phyloP scores from a whole-genome alignment of 139 green algal species.

The Gonium pectorale region DNA sequence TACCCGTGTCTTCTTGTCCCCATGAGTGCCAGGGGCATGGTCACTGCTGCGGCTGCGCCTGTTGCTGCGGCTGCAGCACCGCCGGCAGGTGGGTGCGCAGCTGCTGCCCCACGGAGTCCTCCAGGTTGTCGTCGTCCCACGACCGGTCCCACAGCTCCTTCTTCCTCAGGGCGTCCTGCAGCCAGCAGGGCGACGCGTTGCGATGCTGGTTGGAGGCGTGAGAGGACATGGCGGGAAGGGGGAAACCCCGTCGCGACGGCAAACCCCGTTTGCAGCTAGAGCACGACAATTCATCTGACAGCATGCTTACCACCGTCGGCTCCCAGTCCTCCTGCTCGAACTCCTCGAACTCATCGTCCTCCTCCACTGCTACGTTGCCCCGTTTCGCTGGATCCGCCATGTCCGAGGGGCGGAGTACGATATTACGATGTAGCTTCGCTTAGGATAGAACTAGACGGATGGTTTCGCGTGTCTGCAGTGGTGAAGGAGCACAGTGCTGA shows the following conservation, averaged over 20 bases:
- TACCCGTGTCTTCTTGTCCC: too few relatives aligned
- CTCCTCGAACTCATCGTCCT: constrained; percentile 55
- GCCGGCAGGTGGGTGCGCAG: constrained; percentile 23
- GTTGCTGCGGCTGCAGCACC: background rate
- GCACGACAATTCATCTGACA: too few relatives aligned
- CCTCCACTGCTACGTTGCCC: constrained; percentile 24
- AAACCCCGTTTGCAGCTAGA: too few relatives aligned
- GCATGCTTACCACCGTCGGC: constrained; percentile 13
- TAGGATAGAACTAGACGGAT: too few relatives aligned
- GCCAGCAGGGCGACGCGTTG: background rate
- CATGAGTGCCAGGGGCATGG: too few relatives aligned
- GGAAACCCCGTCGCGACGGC: too few relatives aligned
- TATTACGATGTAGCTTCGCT: too few relatives aligned
- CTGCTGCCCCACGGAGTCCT: constrained; percentile 50
- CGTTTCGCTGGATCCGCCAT: constrained; percentile 43
- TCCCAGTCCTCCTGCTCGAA: constrained; percentile 50
- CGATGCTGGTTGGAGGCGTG: background rate
- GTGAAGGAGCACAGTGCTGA: too few relatives aligned
- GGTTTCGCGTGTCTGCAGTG: too few relatives aligned
- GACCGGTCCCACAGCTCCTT: constrained; percentile 48
- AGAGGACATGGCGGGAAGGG: background rate
- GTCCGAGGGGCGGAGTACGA: too few relatives aligned
- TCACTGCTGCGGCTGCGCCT: background rate
- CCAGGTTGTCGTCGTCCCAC: constrained; percentile 50
- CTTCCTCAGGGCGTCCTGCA: constrained; percentile 32